Evolutionary conservation across 176 grass and related monocot genomes (phyloP).

Genomic region (Oropetium thomaeum): DNA sequence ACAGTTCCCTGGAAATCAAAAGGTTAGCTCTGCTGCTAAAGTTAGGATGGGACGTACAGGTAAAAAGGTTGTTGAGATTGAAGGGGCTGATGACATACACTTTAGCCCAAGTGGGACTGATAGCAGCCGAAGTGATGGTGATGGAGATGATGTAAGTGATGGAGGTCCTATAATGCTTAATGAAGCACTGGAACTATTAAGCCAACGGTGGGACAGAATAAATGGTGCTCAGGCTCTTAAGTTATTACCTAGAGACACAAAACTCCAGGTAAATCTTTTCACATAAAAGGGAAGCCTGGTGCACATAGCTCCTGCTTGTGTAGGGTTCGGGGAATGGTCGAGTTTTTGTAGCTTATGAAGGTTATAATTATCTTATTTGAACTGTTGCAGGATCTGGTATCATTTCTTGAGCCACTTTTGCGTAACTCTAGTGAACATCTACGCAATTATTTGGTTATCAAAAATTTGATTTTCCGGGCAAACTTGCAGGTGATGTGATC

Average conservation of each 20-base stretch:
- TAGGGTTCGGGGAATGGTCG: no score
- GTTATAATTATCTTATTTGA: slow-evolving; percentile 26
- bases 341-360: background rate
- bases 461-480: slow-evolving; percentile 72
- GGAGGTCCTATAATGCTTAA: slow-evolving; percentile 89
- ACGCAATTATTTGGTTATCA: slow-evolving; percentile 83
- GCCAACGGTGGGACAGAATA: slow-evolving; percentile 95
- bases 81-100: slow-evolving; percentile 68
- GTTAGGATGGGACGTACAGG: slow-evolving; percentile 53
- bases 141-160: slow-evolving; percentile 77
- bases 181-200: slow-evolving; percentile 87
- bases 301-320: no score
- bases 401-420: slow-evolving; percentile 83
- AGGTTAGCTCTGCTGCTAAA: slow-evolving; percentile 41
- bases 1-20: slow-evolving; percentile 64
- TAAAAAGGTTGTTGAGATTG: slow-evolving; percentile 94
- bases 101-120: slow-evolving; percentile 75
- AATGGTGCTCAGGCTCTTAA: slow-evolving; percentile 97
- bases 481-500: slow-evolving; percentile 69
- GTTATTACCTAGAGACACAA: slow-evolving; percentile 92
- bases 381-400: slow-evolving; percentile 74
- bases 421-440: slow-evolving; percentile 88
- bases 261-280: slow-evolving; percentile 68
- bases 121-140: slow-evolving; percentile 93
- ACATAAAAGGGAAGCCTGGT: no score